Evolutionary conservation across 805 yeast species (phyloP).

Genomic region (Cyberlindnera americana): DNA sequence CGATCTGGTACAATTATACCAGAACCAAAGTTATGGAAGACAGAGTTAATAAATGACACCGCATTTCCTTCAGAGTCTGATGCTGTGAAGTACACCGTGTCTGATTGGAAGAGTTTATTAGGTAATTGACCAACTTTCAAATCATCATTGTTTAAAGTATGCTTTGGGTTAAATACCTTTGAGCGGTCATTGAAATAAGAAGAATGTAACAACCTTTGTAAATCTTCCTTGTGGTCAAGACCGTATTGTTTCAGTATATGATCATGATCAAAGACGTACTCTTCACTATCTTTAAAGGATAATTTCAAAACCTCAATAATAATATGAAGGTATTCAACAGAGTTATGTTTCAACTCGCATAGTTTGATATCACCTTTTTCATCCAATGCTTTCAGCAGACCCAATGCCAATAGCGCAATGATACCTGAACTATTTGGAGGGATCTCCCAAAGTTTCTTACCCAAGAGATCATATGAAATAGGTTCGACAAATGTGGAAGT

Average conservation of each 20-base stretch:
- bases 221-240: conserved; percentile 31
- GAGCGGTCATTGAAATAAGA: conserved; percentile 51
- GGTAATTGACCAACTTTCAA: conserved; percentile 51
- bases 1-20: conserved; percentile 59
- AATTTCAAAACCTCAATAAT: conserved; percentile 69
- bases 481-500: conserved; percentile 65
- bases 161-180: conserved; percentile 38
- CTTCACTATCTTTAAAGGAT: conserved; percentile 73
- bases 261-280: conserved; percentile 62
- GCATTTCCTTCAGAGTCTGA: conserved; percentile 72
- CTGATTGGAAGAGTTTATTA: conserved; percentile 54
- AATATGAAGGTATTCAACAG: conserved; percentile 65
- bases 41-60: conserved; percentile 75
- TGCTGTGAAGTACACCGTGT: conserved; percentile 67
- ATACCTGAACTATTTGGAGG: conserved; percentile 86
- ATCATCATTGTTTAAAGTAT: conserved; percentile 38
- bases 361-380: conserved; percentile 42
- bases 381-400: conserved; percentile 56
- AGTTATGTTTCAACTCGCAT: conserved; percentile 50
- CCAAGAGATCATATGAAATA: conserved; percentile 48
- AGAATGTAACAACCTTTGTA: conserved; percentile 37
- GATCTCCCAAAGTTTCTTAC: conserved; percentile 66
- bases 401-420: conserved; percentile 69
- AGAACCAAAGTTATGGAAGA: conserved; percentile 66
- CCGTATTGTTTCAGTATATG: conserved; percentile 32